Conservation (phyloP, 257 asterid genomes). For the Nicotiana undulata region DNA sequence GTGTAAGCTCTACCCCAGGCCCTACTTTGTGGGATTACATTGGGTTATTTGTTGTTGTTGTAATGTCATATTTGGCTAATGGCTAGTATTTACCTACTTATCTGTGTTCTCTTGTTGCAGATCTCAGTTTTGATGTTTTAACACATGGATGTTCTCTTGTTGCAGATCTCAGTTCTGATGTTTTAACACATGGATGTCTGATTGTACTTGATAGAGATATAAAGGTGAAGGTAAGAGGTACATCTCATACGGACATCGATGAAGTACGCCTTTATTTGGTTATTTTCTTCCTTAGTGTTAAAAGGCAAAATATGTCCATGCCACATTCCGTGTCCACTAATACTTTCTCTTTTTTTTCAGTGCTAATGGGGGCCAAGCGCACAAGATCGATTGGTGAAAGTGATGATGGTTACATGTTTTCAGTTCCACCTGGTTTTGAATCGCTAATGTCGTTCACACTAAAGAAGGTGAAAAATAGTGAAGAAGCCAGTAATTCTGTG, state of each 20-base stretch:
- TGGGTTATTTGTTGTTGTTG: too few species aligned
- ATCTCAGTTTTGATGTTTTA: not conserved
- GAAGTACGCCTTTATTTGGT: not conserved
- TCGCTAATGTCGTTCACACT: constrained; percentile 49
- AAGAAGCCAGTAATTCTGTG: constrained; percentile 11
- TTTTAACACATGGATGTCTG: not conserved
- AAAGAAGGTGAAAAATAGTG: constrained; percentile 24
- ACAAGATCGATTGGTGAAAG: constrained; percentile 2
- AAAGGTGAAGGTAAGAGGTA: constrained; percentile 3
- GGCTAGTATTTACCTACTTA: not conserved
- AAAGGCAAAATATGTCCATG: not conserved
- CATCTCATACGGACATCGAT: not conserved
- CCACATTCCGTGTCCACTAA: not conserved
- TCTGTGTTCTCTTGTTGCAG: not conserved
- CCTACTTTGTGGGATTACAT: too few species aligned
- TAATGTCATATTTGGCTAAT: not conserved
- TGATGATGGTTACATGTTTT: constrained; percentile 11
- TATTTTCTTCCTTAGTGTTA: not conserved
- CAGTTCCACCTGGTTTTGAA: constrained; percentile 84
- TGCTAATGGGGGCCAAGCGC: constrained; percentile 37
- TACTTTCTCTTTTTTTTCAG: constrained; percentile 5
- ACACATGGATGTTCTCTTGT: not conserved
- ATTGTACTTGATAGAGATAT: not conserved
- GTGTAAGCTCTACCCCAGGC: too few species aligned
- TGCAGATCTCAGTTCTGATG: not conserved